Percentiles rank a stretch among this genome's conserved stretches.
These are phyloP conservation scores for Diaporthe ilicicola DNA, from an alignment of 2,329 filamentous ascomycete species.

Conservation along the genomic window DNA sequence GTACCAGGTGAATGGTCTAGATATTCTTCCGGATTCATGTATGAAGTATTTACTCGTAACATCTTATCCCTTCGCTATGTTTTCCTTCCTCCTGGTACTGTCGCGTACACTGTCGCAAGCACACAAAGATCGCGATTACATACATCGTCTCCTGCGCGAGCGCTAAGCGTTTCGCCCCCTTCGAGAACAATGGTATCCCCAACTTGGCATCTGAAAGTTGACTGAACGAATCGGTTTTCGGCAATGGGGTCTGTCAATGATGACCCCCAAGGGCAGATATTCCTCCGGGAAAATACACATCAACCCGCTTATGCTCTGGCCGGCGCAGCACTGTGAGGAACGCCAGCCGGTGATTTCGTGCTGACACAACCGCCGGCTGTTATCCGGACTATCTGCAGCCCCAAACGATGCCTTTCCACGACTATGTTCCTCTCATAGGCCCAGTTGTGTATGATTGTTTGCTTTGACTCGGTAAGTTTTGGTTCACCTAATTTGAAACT, in stretches of 20 bases:
- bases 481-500: background rate
- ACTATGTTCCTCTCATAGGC: background rate
- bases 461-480: background rate
- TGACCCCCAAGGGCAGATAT: background rate
- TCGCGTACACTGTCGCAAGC: background rate
- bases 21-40: no score
- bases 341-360: background rate
- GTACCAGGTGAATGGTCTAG: no score
- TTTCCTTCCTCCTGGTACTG: background rate
- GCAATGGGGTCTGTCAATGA: background rate
- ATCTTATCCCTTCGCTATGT: background rate
- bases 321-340: background rate
- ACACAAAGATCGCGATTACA: background rate
- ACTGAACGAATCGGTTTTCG: background rate
- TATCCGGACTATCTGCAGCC: background rate
- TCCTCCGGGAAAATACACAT: background rate
- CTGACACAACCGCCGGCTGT: background rate
- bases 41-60: no score
- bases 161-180: background rate
- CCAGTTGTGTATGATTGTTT: background rate
- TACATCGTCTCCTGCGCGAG: background rate
- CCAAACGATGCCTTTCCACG: background rate
- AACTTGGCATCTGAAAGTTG: background rate
- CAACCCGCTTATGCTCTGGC: background rate
- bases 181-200: background rate